A percentile compares a stretch with the other conserved stretches of the same genome.
These are phyloP conservation scores for Candida jianshihensis DNA, from an alignment of 805 yeast species.

Conservation along the genomic window DNA sequence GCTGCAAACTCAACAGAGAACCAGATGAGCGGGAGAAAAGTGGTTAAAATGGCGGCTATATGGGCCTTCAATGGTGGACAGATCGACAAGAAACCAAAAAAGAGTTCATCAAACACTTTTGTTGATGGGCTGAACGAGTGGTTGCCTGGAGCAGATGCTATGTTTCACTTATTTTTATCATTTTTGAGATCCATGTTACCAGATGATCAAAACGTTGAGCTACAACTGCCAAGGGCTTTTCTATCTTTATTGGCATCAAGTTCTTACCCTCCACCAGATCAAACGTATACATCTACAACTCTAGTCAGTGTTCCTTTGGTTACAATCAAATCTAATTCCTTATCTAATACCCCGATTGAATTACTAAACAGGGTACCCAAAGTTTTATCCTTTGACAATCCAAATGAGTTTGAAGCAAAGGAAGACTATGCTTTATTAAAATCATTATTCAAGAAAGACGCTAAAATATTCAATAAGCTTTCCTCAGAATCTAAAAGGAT, in stretches of 20 bases:
- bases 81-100: conserved; percentile 10
- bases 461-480: conserved; percentile 53
- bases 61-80: conserved; percentile 71
- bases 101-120: conserved; percentile 34
- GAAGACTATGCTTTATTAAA: conserved; percentile 75
- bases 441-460: conserved; percentile 54
- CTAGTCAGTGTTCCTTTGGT: conserved; percentile 57
- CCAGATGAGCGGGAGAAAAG: conserved; percentile 71
- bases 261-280: conserved; percentile 67
- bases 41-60: conserved; percentile 73
- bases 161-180: conserved; percentile 71
- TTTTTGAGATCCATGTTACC: conserved; percentile 76
- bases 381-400: conserved; percentile 61
- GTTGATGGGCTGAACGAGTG: conserved; percentile 69
- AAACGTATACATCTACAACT: conserved; percentile 28
- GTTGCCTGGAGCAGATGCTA: conserved; percentile 79
- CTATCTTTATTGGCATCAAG: conserved; percentile 58
- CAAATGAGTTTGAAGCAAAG: conserved; percentile 60
- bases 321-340: conserved; percentile 34
- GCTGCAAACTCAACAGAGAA: conserved; percentile 76
- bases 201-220: conserved; percentile 45
- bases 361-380: conserved; percentile 51
- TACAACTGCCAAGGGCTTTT: conserved; percentile 57
- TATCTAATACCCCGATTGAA: conserved; percentile 47
- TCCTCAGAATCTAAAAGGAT: conserved; percentile 68